Evolutionary conservation across 2,329 filamentous ascomycete species (phyloP), one percentile per base, ranked within the genome.

Genomic region (Lachnellula arida): DNA sequence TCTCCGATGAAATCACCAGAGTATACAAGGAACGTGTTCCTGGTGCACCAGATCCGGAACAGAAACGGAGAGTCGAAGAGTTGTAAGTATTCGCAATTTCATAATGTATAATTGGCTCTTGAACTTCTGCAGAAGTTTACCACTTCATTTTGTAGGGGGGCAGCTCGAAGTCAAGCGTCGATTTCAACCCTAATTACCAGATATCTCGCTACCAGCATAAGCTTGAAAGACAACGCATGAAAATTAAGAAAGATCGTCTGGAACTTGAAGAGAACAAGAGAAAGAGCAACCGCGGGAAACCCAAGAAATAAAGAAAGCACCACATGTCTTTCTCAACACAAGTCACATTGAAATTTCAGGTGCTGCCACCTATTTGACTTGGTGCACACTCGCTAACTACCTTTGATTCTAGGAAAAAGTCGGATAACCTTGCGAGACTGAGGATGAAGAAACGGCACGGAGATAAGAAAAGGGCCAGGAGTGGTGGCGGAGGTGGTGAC

Each of bases 31-130:
- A 54, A 14, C 59, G 40, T 7, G 61, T 71, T 9, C 70, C 68
- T 1, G 68, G 68, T 0, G 52, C 64, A 5, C 68, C 68, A 4
- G 60, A 80, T 63, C 75, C 75, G 71, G 80, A 78, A 67, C 77
- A 82, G 58, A 78, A 76, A 58, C 75, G 78, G 60, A 76, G 76
- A 48, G 76, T 82, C 50, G 77, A 80, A 42, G 74, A 63, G 28
- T 47, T 69, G 69, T 71, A 65, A 66, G 68, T 48, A 23, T 11
- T 43, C 37, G 35, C 37, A 37, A 51, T 52, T 53, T 47, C 34
- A 22, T 32, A 28, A 17, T 22, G 7, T 11, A 22, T 9, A 17
- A n/a, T 17, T 9, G 11, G 19, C 15, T 44, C 42, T 9, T 23
- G 42, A 23, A 6, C 42, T 44, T 28, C 19, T 51, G n/a, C 22